phyloP scores from a whole-genome alignment of 2,329 filamentous ascomycete genomes.

The Ophiosphaerella korrae region DNA sequence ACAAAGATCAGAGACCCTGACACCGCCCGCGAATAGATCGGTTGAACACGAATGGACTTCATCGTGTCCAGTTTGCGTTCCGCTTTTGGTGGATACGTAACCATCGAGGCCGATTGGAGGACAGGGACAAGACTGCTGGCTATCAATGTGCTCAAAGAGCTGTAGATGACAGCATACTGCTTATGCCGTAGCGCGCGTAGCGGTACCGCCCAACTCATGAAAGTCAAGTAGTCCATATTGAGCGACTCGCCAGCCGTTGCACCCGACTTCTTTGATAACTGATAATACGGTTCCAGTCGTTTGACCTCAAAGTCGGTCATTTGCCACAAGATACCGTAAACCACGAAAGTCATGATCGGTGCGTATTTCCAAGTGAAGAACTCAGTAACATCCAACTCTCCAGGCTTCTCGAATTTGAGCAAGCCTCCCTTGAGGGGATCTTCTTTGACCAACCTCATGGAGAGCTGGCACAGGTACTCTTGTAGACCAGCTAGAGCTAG shows the following conservation, averaged over 20 bases:
- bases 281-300: constrained; percentile 57
- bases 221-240: constrained; percentile 75
- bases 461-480: constrained; percentile 45
- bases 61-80: constrained; percentile 51
- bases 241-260: constrained; percentile 59
- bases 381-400: constrained; percentile 32
- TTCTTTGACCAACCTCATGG: constrained; percentile 27
- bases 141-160: constrained; percentile 67
- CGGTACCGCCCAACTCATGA: constrained; percentile 69
- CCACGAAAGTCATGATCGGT: constrained; percentile 53
- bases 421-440: constrained; percentile 30
- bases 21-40: constrained; percentile 66
- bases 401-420: constrained; percentile 34
- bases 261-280: constrained; percentile 43
- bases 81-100: constrained; percentile 60
- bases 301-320: constrained; percentile 58
- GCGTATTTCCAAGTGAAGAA: constrained; percentile 50
- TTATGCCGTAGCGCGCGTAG: constrained; percentile 64
- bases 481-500: constrained; percentile 42
- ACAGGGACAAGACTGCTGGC: constrained; percentile 73
- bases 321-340: constrained; percentile 57
- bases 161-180: constrained; percentile 72
- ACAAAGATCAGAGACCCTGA: constrained; percentile 63
- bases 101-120: constrained; percentile 66
- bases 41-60: constrained; percentile 63